Evolutionary conservation across 371 early-diverging fungal genomes (phyloP), one percentile per base, ranked within the genome.

Genomic region (Syncephalastrum sp.): DNA sequence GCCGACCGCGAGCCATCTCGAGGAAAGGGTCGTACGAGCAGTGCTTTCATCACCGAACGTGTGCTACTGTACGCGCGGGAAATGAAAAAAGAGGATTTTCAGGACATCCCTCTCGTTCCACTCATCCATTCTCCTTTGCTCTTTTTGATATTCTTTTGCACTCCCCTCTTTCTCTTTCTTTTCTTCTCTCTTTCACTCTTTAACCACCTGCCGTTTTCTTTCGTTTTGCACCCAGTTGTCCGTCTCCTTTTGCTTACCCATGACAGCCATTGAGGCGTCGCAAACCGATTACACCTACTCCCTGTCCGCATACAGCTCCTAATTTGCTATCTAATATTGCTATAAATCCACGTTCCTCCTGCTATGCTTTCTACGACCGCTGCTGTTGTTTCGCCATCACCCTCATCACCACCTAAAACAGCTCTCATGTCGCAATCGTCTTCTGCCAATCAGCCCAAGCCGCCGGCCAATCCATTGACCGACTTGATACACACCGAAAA

Each of bases 401-500:
- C 29, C 17, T 27, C 25, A 13, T 33, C 38, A 10, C 38, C 38
- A 33, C 12, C 38, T 33, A 33, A 33, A 33, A 12, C 38, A 10
- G 38, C 38, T 10, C 38, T 33, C 38, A 33, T 33, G 38, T 33
- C 38, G 38, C 38, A 3, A 33, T 33, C 38, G 38, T 33, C 38
- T 33, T 33, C 38, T 12, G 1, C 38, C 38, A 33, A 33, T 33
- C 38, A 33, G 38, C 10, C 38, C 38, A 33, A 33, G 12, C 38
- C 38, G 38, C 10, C 38, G 6, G 38, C 47, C 12, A 78, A 75
- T 54, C 77, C 75, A 16, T 54, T 82, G 15, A 65, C 63, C 5
- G 82, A 82, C 41, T 63, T 82, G 21, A 73, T 77, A 45, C 79
- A 78, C 15, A 65, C 77, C n/a, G 82, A 82, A 62, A 66, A 73